Conservation (phyloP, 164 flowering plant species). For the Stephania yunnanensis region DNA sequence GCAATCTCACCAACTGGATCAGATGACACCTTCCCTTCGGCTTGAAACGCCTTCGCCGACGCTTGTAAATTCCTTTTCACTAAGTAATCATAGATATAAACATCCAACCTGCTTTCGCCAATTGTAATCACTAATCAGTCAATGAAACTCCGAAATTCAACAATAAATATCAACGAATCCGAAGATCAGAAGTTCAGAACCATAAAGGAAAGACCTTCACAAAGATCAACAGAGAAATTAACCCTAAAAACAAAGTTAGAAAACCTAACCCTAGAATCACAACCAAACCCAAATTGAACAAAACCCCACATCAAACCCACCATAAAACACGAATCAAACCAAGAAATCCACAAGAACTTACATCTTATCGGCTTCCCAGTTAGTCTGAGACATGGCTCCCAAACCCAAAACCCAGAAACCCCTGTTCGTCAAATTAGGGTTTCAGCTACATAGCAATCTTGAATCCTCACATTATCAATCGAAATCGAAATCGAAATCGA, state of each 20-base stretch:
- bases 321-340: too few species aligned
- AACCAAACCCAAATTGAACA: not conserved
- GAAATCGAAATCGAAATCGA: too few species aligned
- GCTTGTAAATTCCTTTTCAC: conserved; percentile 61
- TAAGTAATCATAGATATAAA: conserved; percentile 71
- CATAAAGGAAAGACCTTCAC: not conserved
- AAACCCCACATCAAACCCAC: conserved; percentile 5
- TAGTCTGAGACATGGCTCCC: too few species aligned
- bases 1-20: conserved; percentile 63
- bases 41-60: conserved; percentile 63
- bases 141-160: not conserved
- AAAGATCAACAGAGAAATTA: not conserved
- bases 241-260: not conserved
- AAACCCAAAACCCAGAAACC: too few species aligned
- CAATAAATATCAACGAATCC: not conserved
- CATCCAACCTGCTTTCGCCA: conserved; percentile 56
- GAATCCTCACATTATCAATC: too few species aligned
- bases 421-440: too few species aligned
- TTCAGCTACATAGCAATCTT: too few species aligned
- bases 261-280: not conserved
- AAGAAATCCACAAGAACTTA: too few species aligned
- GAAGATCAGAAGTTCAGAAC: not conserved
- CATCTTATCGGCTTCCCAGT: too few species aligned
- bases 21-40: conserved; percentile 62
- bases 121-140: not conserved